Percentiles rank a stretch among this genome's conserved stretches.
These are phyloP conservation scores for Podospora fimiseda DNA, from an alignment of 495 filamentous ascomycete species.

Conservation along the genomic window DNA sequence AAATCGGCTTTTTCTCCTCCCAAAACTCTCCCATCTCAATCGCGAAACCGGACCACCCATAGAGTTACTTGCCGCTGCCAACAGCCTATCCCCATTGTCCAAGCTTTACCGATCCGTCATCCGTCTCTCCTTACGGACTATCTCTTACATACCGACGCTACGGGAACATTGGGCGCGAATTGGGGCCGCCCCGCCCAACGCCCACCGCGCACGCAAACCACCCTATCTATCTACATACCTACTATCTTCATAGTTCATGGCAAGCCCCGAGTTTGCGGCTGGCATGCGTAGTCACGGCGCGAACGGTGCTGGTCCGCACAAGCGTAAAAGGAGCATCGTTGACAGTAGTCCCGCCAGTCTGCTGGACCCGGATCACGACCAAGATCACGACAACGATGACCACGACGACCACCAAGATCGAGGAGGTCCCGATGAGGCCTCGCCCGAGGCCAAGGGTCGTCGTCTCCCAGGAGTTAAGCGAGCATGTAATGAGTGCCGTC, in stretches of 20 bases:
- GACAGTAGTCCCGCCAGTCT: slow-evolving; percentile 67
- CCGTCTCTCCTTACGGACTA: slow-evolving; percentile 7
- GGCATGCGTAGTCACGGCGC: slow-evolving; percentile 37
- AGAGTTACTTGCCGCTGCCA: slow-evolving; percentile 21
- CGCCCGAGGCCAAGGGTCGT: slow-evolving; percentile 27
- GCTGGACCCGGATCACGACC: slow-evolving; percentile 56
- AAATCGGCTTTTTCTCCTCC: slow-evolving; percentile 29
- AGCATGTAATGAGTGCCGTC: slow-evolving; percentile 90
- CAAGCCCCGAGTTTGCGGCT: slow-evolving; percentile 29
- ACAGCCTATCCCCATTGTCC: slow-evolving; percentile 17
- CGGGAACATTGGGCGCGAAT: slow-evolving; percentile 1
- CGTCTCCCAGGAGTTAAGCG: slow-evolving; percentile 65
- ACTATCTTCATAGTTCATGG: slow-evolving; percentile 16
- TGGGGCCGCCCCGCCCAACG: slow-evolving; percentile 10
- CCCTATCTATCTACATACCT: neutral
- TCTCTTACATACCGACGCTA: slow-evolving; percentile 4
- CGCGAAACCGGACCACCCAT: slow-evolving; percentile 33
- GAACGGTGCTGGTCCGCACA: slow-evolving; percentile 30
- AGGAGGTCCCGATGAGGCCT: slow-evolving; percentile 46
- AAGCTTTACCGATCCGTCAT: slow-evolving; percentile 22
- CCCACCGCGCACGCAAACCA: neutral
- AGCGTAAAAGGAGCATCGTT: slow-evolving; percentile 43
- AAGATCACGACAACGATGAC: slow-evolving; percentile 49
- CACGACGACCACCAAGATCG: slow-evolving; percentile 65
- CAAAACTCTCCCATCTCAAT: slow-evolving; percentile 22